Percentiles rank a stretch among this genome's conserved stretches.
These are phyloP conservation scores for Triticum monococcum DNA, from an alignment of 176 grass and related monocot genomes.

Conservation along the genomic window DNA sequence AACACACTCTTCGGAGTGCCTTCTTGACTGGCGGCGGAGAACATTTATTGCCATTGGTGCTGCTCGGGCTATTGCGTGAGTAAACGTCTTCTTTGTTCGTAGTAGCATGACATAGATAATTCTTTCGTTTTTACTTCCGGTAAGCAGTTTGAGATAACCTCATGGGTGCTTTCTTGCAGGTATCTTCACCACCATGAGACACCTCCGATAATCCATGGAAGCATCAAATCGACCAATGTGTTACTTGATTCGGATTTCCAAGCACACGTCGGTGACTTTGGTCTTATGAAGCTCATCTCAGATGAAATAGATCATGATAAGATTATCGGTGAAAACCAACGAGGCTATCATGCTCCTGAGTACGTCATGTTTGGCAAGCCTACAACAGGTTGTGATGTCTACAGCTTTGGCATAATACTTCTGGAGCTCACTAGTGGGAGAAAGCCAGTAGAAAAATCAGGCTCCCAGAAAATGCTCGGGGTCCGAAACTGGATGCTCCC, in stretches of 20 bases:
- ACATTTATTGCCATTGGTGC: conserved; percentile 59
- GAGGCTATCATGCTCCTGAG: conserved; percentile 74
- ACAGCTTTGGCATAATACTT: conserved; percentile 77
- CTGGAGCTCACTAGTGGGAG: conserved; percentile 71
- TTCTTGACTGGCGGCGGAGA: conserved; percentile 82
- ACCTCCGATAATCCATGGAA: conserved; percentile 61
- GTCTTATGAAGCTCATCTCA: conserved; percentile 53
- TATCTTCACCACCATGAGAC: conserved; percentile 63
- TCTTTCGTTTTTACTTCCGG: background rate
- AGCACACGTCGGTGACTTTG: conserved; percentile 70
- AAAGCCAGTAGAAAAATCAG: conserved; percentile 52
- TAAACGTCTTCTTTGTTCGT: conserved; percentile 31
- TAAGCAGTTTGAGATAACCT: conserved; percentile 3
- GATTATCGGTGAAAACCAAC: conserved; percentile 54
- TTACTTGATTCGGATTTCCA: conserved; percentile 65
- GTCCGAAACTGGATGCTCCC: conserved; percentile 71
- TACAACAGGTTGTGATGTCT: conserved; percentile 61
- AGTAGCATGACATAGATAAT: background rate
- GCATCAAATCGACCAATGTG: conserved; percentile 75
- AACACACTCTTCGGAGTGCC: conserved; percentile 54
- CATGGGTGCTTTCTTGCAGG: conserved; percentile 34
- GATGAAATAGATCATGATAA: conserved; percentile 56
- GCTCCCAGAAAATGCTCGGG: conserved; percentile 31
- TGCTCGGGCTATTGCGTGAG: conserved; percentile 62
- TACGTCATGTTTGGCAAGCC: conserved; percentile 67